A percentile compares a stretch with the other conserved stretches of the same genome.
phyloP scores from a whole-genome alignment of 805 yeast genomes.

The Saccharomycopsis fermentans region DNA sequence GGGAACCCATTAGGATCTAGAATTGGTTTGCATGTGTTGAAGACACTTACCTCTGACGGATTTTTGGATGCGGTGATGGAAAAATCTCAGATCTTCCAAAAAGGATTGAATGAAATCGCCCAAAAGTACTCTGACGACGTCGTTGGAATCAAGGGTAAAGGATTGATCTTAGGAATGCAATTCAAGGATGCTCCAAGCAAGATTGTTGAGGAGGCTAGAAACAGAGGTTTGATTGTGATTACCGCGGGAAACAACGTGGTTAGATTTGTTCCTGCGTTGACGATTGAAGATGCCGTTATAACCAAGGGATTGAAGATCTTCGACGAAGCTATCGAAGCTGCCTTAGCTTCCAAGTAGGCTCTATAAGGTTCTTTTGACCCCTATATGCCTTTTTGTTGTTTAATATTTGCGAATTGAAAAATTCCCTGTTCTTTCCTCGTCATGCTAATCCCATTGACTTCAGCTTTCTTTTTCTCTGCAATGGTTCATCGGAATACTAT shows the following conservation, averaged over 20 bases:
- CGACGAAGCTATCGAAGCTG: slow-evolving; percentile 37
- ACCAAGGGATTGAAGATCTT: slow-evolving; percentile 64
- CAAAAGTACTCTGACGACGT: slow-evolving; percentile 51
- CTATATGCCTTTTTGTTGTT: background rate
- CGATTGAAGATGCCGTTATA: slow-evolving; percentile 61
- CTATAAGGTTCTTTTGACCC: background rate
- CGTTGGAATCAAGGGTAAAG: slow-evolving; percentile 73
- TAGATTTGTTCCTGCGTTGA: slow-evolving; percentile 87
- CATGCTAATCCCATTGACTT: too few relatives aligned
- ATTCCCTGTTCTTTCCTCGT: too few relatives aligned
- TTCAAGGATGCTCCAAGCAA: slow-evolving; percentile 51
- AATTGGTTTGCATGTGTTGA: slow-evolving; percentile 68
- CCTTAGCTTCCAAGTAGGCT: background rate
- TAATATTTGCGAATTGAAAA: too few relatives aligned
- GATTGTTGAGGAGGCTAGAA: slow-evolving; percentile 61
- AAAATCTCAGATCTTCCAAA: slow-evolving; percentile 48
- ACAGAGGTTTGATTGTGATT: slow-evolving; percentile 71
- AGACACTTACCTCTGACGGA: slow-evolving; percentile 47
- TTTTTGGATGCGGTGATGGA: slow-evolving; percentile 51
- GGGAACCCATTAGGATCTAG: slow-evolving; percentile 91
- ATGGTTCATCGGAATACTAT: too few relatives aligned
- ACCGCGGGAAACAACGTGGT: slow-evolving; percentile 90
- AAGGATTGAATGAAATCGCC: slow-evolving; percentile 40
- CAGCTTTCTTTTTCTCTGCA: too few relatives aligned
- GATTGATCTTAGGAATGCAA: slow-evolving; percentile 78